A percentile compares a stretch with the other conserved stretches of the same genome.
These are phyloP conservation scores for Trypanosoma boissoni DNA, from an alignment of 208 protist species.

Conservation along the genomic window DNA sequence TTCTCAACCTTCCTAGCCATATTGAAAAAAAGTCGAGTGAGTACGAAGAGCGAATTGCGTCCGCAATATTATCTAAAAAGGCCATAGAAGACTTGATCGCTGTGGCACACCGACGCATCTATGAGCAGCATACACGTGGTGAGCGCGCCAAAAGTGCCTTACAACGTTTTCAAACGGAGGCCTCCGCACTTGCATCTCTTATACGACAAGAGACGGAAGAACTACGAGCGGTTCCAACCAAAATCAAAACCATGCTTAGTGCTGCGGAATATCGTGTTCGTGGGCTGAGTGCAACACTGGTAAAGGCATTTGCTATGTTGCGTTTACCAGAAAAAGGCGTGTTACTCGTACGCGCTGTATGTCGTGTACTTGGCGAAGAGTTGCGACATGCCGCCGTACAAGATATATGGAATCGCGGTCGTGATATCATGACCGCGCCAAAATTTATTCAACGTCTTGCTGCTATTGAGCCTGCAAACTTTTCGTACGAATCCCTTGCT, in stretches of 20 bases:
- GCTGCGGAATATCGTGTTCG: slow-evolving; percentile 30
- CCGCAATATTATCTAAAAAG: background rate
- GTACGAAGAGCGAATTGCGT: slow-evolving; percentile 6
- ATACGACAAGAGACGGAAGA: slow-evolving; percentile 18
- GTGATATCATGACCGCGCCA: slow-evolving; percentile 34
- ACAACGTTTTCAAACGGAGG: background rate
- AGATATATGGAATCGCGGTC: slow-evolving; percentile 50
- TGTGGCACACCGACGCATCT: background rate
- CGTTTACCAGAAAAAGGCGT: slow-evolving; percentile 39
- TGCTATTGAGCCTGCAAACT: slow-evolving; percentile 32
- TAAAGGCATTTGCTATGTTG: slow-evolving; percentile 37
- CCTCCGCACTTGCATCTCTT: background rate
- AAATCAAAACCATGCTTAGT: slow-evolving; percentile 28
- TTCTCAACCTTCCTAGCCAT: slow-evolving; percentile 11
- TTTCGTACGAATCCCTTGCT: slow-evolving; percentile 31
- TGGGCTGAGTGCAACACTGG: slow-evolving; percentile 32
- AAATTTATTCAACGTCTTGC: slow-evolving; percentile 41
- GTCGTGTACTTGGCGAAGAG: slow-evolving; percentile 60
- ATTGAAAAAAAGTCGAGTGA: slow-evolving; percentile 13
- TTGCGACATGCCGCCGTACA: slow-evolving; percentile 34
- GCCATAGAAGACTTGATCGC: background rate
- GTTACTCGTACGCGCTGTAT: slow-evolving; percentile 50
- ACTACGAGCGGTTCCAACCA: slow-evolving; percentile 23
- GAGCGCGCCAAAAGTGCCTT: background rate
- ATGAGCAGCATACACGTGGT: background rate